phyloP scores from a whole-genome alignment of 176 grass and related monocot species.

The Chloris gayana region DNA sequence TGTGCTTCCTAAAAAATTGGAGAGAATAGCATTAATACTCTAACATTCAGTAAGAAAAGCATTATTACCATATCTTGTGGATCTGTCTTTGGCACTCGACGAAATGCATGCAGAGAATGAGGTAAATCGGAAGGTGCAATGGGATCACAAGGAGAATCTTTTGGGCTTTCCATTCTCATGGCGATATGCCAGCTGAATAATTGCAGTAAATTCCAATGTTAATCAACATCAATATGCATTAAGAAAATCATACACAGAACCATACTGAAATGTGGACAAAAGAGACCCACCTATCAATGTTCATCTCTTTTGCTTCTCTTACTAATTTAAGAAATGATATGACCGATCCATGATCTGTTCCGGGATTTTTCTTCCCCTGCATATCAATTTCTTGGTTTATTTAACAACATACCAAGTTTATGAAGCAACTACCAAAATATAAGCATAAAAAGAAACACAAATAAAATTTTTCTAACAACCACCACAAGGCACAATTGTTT shows the following conservation, averaged over 20 bases:
- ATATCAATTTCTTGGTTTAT: slow-evolving; percentile 35
- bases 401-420: slow-evolving; percentile 10
- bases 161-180: slow-evolving; percentile 83
- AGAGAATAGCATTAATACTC: background rate
- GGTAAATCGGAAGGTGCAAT: slow-evolving; percentile 75
- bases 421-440: slow-evolving; percentile 7
- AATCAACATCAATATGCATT: slow-evolving; percentile 26
- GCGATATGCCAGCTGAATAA: slow-evolving; percentile 85
- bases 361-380: slow-evolving; percentile 96
- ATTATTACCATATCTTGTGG: slow-evolving; percentile 64
- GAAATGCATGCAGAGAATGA: slow-evolving; percentile 75
- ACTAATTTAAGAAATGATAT: slow-evolving; percentile 78
- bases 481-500: slow-evolving; percentile 12
- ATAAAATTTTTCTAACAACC: background rate
- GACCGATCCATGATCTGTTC: slow-evolving; percentile 67
- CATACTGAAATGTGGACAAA: slow-evolving; percentile 18
- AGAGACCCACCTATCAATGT: slow-evolving; percentile 77
- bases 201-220: slow-evolving; percentile 29
- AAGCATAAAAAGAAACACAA: slow-evolving; percentile 19
- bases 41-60: slow-evolving; percentile 1
- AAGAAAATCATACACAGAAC: slow-evolving; percentile 28
- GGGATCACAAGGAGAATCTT: slow-evolving; percentile 61
- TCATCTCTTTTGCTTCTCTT: slow-evolving; percentile 78
- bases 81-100: slow-evolving; percentile 59
- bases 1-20: slow-evolving; percentile 16